A percentile compares a stretch with the other conserved stretches of the same genome.
phyloP scores from a whole-genome alignment of 2,329 filamentous ascomycete genomes.

The Epichloe bromicola region DNA sequence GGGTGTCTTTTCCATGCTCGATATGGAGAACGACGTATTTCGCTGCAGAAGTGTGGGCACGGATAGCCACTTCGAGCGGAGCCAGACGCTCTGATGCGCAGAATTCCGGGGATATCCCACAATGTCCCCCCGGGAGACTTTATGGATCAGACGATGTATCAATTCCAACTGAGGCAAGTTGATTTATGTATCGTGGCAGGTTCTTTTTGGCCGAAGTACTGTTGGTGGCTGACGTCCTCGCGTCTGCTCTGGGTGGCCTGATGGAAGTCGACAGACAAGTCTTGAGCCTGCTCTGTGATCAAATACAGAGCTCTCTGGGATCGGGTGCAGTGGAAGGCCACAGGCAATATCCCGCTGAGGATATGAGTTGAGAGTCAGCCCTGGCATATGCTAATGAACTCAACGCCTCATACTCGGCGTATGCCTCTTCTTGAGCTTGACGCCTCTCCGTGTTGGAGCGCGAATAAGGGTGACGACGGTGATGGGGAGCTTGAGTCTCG shows the following conservation, averaged over 20 bases:
- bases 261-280: neutral
- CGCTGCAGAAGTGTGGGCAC: slow-evolving; percentile 4
- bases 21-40: slow-evolving; percentile 4
- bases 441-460: neutral
- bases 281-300: neutral
- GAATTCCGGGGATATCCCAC: slow-evolving; percentile 6
- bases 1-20: slow-evolving; percentile 4
- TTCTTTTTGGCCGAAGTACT: neutral
- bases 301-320: neutral
- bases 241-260: neutral
- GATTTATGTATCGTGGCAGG: neutral
- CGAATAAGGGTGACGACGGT: neutral
- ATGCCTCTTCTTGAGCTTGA: neutral
- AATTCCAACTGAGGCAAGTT: neutral
- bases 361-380: too few species aligned
- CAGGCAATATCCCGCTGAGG: too few species aligned
- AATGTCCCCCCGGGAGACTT: slow-evolving; percentile 1
- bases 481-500: neutral
- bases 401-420: neutral
- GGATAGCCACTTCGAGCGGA: slow-evolving; percentile 5
- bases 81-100: slow-evolving; percentile 2
- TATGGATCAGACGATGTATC: neutral
- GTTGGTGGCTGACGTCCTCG: neutral
- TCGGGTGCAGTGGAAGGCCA: neutral
- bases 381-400: too few species aligned